Evolutionary conservation across 2,329 filamentous ascomycete genomes (phyloP).

Genomic region (Sarocladiaceae sp.): DNA sequence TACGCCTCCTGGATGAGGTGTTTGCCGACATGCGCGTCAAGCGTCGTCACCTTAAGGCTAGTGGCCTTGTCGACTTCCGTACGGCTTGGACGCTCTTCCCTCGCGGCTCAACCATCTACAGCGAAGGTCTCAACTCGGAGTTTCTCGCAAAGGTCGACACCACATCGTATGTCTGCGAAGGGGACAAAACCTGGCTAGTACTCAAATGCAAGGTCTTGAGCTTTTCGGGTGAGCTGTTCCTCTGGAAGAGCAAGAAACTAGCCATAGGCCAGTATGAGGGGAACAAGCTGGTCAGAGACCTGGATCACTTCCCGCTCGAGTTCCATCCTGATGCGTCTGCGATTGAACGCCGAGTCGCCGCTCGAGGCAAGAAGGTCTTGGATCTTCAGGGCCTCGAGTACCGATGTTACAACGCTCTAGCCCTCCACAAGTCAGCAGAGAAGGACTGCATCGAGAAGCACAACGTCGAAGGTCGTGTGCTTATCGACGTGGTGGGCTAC

Average conservation of each 20-base stretch:
- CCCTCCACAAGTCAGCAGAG: constrained; percentile 17
- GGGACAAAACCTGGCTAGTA: constrained; percentile 14
- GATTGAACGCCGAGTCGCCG: constrained; percentile 1
- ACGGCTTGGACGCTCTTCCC: constrained; percentile 40
- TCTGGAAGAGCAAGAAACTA: constrained; percentile 30
- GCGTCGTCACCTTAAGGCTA: constrained; percentile 27
- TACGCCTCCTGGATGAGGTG: constrained; percentile 33
- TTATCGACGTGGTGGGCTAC: constrained; percentile 31
- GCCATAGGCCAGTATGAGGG: constrained; percentile 22
- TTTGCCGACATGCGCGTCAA: constrained; percentile 33
- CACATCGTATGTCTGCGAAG: constrained; percentile 21
- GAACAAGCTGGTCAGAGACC: constrained; percentile 8
- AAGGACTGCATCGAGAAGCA: constrained; percentile 25
- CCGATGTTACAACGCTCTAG: constrained; percentile 35
- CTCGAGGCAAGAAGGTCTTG: constrained; percentile 11
- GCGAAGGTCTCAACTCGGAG: constrained; percentile 32
- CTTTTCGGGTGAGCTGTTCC: constrained; percentile 34
- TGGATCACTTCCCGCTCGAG: constrained; percentile 7
- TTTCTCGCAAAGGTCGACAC: constrained; percentile 32
- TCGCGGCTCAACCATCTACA: constrained; percentile 30
- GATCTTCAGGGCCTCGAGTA: constrained; percentile 25
- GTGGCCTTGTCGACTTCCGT: constrained; percentile 33
- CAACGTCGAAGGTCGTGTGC: constrained; percentile 17
- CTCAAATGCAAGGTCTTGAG: constrained; percentile 27
- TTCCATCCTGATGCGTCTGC: constrained; percentile 4